Conservation (phyloP, 2,329 filamentous ascomycete genomes). For the Sporothrix brasiliensis region DNA sequence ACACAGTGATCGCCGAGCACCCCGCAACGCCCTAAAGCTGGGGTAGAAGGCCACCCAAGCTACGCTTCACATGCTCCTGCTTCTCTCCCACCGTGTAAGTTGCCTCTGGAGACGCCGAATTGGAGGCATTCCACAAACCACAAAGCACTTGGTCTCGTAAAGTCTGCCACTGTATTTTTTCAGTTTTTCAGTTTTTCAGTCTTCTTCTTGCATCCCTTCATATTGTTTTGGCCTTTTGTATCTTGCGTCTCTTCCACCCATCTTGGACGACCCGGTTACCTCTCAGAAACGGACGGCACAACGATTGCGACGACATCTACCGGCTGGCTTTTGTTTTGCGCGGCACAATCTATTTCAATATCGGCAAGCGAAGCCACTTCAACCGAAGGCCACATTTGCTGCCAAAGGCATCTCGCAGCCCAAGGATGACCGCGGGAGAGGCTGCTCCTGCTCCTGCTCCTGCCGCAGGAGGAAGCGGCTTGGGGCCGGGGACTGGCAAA, state of each 20-base stretch:
- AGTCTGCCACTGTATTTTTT: neutral
- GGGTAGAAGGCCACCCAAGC: no score
- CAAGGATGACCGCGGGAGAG: conserved; percentile 17
- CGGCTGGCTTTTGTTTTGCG: neutral
- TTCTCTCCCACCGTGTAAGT: neutral
- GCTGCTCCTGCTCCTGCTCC: conserved; percentile 23
- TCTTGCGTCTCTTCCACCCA: neutral
- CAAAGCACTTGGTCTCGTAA: neutral
- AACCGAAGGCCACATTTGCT: neutral
- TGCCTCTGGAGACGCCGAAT: neutral
- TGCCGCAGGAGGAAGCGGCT: neutral
- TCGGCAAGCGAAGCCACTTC: neutral
- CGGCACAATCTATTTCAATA: conserved; percentile 2
- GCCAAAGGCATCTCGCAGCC: neutral
- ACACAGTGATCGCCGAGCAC: neutral
- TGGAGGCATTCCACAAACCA: neutral
- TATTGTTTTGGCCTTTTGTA: neutral
- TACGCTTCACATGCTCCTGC: neutral
- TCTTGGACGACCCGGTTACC: neutral
- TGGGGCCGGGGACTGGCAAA: neutral
- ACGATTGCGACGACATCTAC: neutral
- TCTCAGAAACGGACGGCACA: neutral
- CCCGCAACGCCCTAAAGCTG: neutral
- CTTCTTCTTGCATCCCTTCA: neutral
- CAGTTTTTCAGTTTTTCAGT: neutral